Base-by-base conservation (phyloP, 2,329 filamentous ascomycete genomes). In the Penicillium sp. region DNA sequence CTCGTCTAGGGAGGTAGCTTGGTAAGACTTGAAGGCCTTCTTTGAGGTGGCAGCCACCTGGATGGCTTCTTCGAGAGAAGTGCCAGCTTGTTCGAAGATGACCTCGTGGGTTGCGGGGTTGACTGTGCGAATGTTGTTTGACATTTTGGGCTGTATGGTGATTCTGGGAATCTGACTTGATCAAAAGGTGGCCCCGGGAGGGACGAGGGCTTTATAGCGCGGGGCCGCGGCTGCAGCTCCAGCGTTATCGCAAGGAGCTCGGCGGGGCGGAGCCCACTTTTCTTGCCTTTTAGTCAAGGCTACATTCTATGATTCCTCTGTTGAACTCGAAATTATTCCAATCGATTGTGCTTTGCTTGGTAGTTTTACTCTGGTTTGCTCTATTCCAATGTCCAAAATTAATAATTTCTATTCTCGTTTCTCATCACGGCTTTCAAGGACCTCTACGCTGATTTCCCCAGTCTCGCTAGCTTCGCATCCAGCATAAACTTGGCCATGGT, bases 21-120 rank as follows among this genome's bases (percentile, higher is more conserved):
- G 83, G 78, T 86, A 96, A 49, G 81, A 60, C 47, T 63, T 52
- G 49, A 71, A 68, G 18, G 69, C 69, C 55, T 62, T 44, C 54
- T 68, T 63, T 21, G 68, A 68, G n/a, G 58, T 53, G n/a, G 56
- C 51, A 47, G 63, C 64, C 43, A 67, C 51, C 40, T 61, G 39
- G 49, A 54, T 50, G 29, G 66, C 65, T 47, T 69, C 59, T 8
- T 63, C 55, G 31, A 67, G 40, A 6, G 67, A 63, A 82, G 63
- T 86, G 72, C 90, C 91, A 73, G 86, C 86, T 65, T 92, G 86
- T 54, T 87, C 90, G 62, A 95, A 78, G 73, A 97, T 86, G 57
- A 89, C 81, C 78, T 93, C 86, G 76, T 93, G 92, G 61, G 92
- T 96, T 59, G 85, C 88, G 52, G 92, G 92, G 3, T 92, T 96